phyloP scores from a whole-genome alignment of 768 basidiomycete genomes.

The Hirschioporus abietinus region DNA sequence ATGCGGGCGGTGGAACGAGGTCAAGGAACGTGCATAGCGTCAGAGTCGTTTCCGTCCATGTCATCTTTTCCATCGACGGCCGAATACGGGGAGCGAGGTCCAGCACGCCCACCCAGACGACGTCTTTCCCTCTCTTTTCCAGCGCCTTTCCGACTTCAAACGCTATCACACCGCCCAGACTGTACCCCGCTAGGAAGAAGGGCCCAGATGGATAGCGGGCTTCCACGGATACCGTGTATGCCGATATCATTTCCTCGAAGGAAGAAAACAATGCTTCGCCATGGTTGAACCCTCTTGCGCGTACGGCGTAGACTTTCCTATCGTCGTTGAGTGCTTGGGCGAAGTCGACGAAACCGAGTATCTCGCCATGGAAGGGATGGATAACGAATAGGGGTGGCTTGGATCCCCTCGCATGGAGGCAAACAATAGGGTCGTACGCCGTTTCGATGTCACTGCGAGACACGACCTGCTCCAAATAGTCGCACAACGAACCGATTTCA shows the following conservation, averaged over 20 bases:
- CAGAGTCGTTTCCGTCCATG: constrained; percentile 35
- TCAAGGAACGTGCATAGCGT: constrained; percentile 38
- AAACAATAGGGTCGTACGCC: constrained; percentile 39
- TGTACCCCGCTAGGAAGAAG: constrained; percentile 42
- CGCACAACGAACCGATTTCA: constrained; percentile 25
- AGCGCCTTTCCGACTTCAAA: constrained; percentile 37
- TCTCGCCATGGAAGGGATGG: constrained; percentile 39
- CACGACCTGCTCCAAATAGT: constrained; percentile 17
- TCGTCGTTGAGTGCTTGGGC: constrained; percentile 20
- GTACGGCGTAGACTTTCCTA: constrained; percentile 39
- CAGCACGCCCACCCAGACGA: constrained; percentile 36
- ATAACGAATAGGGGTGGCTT: constrained; percentile 41
- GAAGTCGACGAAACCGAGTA: no score
- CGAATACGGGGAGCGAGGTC: constrained; percentile 39
- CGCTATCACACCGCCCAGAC: constrained; percentile 39
- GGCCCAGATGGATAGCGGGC: constrained; percentile 26
- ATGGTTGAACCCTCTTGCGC: constrained; percentile 38
- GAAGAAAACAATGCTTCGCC: constrained; percentile 31
- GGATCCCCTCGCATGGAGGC: constrained; percentile 30
- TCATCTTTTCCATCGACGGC: constrained; percentile 36
- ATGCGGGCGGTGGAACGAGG: constrained; percentile 20
- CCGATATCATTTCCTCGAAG: constrained; percentile 35
- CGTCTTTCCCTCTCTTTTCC: constrained; percentile 28
- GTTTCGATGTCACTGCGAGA: no score
- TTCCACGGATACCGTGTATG: constrained; percentile 31